phyloP scores from a whole-genome alignment of 345 rosid genomes.

The Arabis hirsuta region DNA sequence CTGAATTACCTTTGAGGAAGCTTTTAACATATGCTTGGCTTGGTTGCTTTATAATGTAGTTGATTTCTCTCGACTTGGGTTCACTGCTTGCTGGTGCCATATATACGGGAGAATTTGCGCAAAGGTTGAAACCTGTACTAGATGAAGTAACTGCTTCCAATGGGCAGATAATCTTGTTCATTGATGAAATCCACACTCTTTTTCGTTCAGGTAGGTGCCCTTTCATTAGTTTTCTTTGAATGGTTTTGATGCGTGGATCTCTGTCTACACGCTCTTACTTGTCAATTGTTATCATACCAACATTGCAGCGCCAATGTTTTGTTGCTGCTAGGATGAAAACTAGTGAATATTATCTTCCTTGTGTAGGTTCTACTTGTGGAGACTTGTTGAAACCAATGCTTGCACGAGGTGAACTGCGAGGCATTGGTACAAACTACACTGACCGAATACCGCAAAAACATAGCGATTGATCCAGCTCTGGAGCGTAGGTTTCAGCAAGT shows the following conservation, averaged over 20 bases:
- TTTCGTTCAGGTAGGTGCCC: constrained; percentile 93
- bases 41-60: constrained; percentile 47
- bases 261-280: background rate
- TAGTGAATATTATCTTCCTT: constrained; percentile 2
- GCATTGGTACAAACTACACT: constrained; percentile 94
- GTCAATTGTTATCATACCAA: background rate
- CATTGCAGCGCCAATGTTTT: background rate
- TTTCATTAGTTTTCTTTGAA: background rate
- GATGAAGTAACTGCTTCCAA: constrained; percentile 92
- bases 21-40: constrained; percentile 1
- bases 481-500: constrained; percentile 97
- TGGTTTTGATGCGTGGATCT: background rate
- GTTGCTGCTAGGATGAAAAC: background rate
- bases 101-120: constrained; percentile 84
- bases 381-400: constrained; percentile 93
- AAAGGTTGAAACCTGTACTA: constrained; percentile 84
- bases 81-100: constrained; percentile 92
- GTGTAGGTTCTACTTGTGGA: constrained; percentile 72
- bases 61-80: constrained; percentile 90
- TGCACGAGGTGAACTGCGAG: constrained; percentile 86
- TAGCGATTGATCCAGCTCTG: constrained; percentile 92
- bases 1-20: background rate
- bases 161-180: constrained; percentile 84
- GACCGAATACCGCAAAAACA: constrained; percentile 84
- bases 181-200: constrained; percentile 93